Evolutionary conservation across 1,139 yeast genomes (phyloP).

Genomic region (Hyphopichia fennica): DNA sequence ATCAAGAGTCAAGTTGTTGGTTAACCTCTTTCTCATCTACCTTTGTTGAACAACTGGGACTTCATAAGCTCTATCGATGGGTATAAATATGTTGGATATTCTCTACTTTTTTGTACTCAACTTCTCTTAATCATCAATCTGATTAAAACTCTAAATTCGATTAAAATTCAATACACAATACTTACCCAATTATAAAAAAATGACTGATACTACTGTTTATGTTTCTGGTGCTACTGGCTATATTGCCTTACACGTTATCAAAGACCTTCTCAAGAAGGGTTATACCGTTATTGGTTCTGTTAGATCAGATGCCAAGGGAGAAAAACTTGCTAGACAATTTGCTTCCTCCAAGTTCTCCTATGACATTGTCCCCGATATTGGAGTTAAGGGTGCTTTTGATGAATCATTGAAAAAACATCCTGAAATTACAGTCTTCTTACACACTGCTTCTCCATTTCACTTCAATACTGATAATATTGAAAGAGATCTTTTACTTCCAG

Average conservation of each 20-base stretch:
- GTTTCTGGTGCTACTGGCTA: slow-evolving; percentile 64
- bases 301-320: slow-evolving; percentile 56
- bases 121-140: too few relatives aligned
- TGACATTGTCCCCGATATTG: slow-evolving; percentile 37
- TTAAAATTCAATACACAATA: too few relatives aligned
- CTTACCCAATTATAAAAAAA: too few relatives aligned
- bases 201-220: slow-evolving; percentile 34
- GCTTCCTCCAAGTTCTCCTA: slow-evolving; percentile 28
- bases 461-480: slow-evolving; percentile 38
- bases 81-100: too few relatives aligned
- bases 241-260: slow-evolving; percentile 53
- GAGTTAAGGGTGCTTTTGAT: slow-evolving; percentile 33
- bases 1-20: too few relatives aligned
- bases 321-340: slow-evolving; percentile 29
- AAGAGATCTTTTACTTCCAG: slow-evolving; percentile 39
- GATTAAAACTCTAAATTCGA: too few relatives aligned
- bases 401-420: slow-evolving; percentile 27
- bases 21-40: too few relatives aligned
- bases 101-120: too few relatives aligned
- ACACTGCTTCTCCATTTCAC: slow-evolving; percentile 36
- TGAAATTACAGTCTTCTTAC: slow-evolving; percentile 29
- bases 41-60: too few relatives aligned
- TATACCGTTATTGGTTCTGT: slow-evolving; percentile 65
- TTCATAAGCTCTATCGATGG: too few relatives aligned
- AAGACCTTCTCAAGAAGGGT: slow-evolving; percentile 32